Conservation (phyloP, 2,329 filamentous ascomycete genomes). For the Pleurostoma richardsiae region DNA sequence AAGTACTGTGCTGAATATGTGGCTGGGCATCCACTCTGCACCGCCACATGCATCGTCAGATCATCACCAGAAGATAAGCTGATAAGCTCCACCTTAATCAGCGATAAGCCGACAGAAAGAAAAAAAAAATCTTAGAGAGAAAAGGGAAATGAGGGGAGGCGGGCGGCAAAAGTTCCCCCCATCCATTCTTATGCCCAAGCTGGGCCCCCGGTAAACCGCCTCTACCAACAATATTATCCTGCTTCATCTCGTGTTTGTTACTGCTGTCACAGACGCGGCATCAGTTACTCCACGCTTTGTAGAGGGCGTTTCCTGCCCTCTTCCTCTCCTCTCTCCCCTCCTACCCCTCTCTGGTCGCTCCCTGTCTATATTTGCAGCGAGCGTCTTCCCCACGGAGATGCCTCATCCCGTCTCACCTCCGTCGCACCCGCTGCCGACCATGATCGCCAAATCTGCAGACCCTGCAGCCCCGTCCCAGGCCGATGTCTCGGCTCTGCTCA, state of each 20-base stretch:
- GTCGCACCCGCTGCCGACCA: constrained; percentile 14
- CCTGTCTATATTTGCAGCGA: background rate
- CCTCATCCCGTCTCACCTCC: constrained; percentile 12
- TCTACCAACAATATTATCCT: background rate
- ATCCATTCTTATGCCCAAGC: too few species aligned
- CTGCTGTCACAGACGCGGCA: background rate
- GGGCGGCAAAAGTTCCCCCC: background rate
- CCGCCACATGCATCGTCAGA: too few species aligned
- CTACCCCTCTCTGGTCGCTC: background rate
- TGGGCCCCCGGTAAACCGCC: background rate
- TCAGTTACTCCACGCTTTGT: background rate
- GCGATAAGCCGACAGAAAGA: constrained; percentile 2
- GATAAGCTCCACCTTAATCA: background rate
- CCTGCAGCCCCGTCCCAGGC: constrained; percentile 52
- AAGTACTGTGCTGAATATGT: too few species aligned
- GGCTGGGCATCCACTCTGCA: too few species aligned
- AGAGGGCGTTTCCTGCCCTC: background rate
- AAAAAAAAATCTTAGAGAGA: constrained; percentile 4
- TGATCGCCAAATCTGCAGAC: constrained; percentile 14
- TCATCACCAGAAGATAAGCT: background rate
- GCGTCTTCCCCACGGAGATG: constrained; percentile 9
- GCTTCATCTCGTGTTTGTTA: background rate
- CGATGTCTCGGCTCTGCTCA: constrained; percentile 60
- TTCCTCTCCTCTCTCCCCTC: background rate
- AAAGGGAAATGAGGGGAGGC: background rate